Evolutionary conservation across 768 basidiomycete genomes (phyloP), one percentile per base, ranked within the genome.

Genomic region (Xerocomus spinulosus): DNA sequence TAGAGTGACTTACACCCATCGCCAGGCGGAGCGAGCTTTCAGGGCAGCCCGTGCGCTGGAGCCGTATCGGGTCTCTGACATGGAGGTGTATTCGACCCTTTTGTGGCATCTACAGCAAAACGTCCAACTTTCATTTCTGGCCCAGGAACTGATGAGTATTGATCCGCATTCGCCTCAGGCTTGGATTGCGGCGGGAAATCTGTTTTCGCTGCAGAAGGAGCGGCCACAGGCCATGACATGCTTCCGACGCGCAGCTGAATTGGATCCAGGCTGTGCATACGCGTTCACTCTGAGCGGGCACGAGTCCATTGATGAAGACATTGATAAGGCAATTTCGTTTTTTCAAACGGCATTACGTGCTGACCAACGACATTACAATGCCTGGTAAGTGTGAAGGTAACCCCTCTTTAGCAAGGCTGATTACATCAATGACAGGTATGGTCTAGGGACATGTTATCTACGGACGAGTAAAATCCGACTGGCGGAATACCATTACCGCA

Each of bases 131-230:
- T 93, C 95, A 4, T 92, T 86, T 71, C 77, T 99, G 29, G 89
- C 95, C 1, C 95, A 98, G 67, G 91, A 94, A 54, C 74, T 98
- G 36, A 80, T 96, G 57, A 81, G 83, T 44, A 85, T 93, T 63
- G 76, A 86, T 55, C 81, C 92, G n/a, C 80, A 79, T 48, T 82
- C 87, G 21, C 72, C 94, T 10, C 81, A 94, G 61, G 82, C 93
- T 14, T 99, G 96, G 96, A 96, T 98, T 56, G 89, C 93, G 2
- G 83, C 92, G 24, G 96, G 96, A 44, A 99, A 99, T 71, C 73
- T 91, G 58, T 98, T 97, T 69, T 95, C 92, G 13, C 70, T 96
- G 59, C 87, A 95, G 69, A 93, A 92, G 71, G 94, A 99, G 61
- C 86, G 92, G 57, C 74, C 87, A 42, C 89, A 96, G 62, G 94